Base-by-base conservation (phyloP, 768 basidiomycete species). In the Boletus coccyginus region DNA sequence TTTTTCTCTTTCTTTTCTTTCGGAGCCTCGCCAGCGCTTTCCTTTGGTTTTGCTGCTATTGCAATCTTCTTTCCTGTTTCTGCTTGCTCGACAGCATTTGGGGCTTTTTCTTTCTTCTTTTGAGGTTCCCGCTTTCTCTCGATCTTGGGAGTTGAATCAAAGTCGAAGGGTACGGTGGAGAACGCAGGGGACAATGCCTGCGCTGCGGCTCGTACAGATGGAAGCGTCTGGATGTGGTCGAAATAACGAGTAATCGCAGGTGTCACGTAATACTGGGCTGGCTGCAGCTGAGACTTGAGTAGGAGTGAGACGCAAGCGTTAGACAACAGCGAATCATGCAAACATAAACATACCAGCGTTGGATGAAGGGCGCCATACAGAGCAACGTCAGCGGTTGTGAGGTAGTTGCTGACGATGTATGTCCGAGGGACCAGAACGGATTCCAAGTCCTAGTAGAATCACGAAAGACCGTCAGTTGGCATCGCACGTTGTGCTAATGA, bases 221-320 rank as follows among this genome's bases (percentile, higher is more conserved):
- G 77, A 21, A 77, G 78, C 45, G 83, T 80, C 75, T 98, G 96
- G 56, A 99, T 82, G 73, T 98, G 93, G 73, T 95, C 90, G 69
- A 98, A 96, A 79, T 96, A 98, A 44, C 97, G 90, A 41, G 90
- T 90, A 39, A 98, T 71, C 21, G 91, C 81, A 7, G 96, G 94
- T 52, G 85, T 81, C 17, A 86, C 74, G 69, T 91, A 87, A 76
- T 91, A 88, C 67, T 90, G 83, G n/a, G 79, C 62, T 6, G 89
- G 78, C 63, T 84, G 81, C 17, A 89, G 76, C 66, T 86, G 83
- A 10, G 88, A 83, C 88, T 96, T 69, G 35, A 56, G 17, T 11
- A 5, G 5, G 35, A 19, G 51, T 71, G 35, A 66, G 57, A 56
- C 24, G 14, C 29, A n/a, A 31, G 35, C 2, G 36, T 43, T 27